Conservation (phyloP, 2,329 filamentous ascomycete species). For the Fusarium algeriense region DNA sequence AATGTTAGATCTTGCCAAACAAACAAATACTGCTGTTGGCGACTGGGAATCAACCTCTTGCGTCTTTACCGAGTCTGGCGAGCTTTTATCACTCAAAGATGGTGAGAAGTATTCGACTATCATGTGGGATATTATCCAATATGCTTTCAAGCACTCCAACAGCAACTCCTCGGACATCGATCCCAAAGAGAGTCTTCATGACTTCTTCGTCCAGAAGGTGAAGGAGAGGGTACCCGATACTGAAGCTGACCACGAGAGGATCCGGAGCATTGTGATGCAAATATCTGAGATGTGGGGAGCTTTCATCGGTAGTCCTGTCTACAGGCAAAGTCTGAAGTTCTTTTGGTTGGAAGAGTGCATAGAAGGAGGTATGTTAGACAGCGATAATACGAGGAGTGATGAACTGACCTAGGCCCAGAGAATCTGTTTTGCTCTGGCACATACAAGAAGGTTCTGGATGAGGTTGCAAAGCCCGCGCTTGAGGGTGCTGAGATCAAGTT, state of each 20-base stretch:
- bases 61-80: conserved; percentile 69
- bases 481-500: conserved; percentile 67
- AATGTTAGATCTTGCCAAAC: conserved; percentile 73
- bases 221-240: conserved; percentile 60
- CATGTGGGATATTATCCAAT: conserved; percentile 76
- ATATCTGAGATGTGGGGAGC: conserved; percentile 76
- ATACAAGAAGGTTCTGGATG: conserved; percentile 68
- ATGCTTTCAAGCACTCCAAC: conserved; percentile 76
- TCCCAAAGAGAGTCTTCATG: conserved; percentile 61
- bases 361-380: conserved; percentile 67
- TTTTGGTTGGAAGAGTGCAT: conserved; percentile 85
- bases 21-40: conserved; percentile 66
- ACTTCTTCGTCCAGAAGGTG: conserved; percentile 65
- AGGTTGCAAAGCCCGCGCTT: conserved; percentile 68
- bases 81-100: conserved; percentile 60
- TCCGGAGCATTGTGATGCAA: conserved; percentile 61
- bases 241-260: conserved; percentile 55
- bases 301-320: conserved; percentile 75
- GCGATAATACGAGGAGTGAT: neutral
- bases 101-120: conserved; percentile 62
- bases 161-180: conserved; percentile 63
- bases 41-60: conserved; percentile 65
- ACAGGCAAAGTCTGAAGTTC: conserved; percentile 77
- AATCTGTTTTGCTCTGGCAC: conserved; percentile 72
- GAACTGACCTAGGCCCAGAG: conserved; percentile 54